These are phyloP conservation scores for Sugiyamaella marilandica DNA, from an alignment of 805 yeast species.

Conservation along the genomic window DNA sequence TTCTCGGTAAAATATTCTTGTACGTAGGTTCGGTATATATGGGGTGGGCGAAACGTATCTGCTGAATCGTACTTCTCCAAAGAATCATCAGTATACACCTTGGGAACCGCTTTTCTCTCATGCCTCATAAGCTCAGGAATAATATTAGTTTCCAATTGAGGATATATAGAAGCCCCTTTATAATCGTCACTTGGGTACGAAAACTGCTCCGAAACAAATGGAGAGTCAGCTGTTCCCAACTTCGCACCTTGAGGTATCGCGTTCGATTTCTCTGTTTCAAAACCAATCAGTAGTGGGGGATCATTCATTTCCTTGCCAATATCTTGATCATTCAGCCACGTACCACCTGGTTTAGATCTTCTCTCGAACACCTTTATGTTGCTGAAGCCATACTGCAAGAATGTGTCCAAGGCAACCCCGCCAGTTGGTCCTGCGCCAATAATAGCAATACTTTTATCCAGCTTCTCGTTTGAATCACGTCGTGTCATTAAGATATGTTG, in stretches of 20 bases:
- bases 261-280: background rate
- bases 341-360: constrained; percentile 12
- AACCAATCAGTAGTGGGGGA: background rate
- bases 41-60: constrained; percentile 12
- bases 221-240: background rate
- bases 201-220: background rate
- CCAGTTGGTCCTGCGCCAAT: constrained; percentile 19
- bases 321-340: constrained; percentile 12
- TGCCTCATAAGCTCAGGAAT: constrained; percentile 15
- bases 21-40: constrained; percentile 7
- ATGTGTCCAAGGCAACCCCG: constrained; percentile 13
- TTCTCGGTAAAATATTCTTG: constrained; percentile 4
- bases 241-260: constrained; percentile 1
- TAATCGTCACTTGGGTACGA: background rate
- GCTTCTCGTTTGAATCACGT: background rate
- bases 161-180: constrained; percentile 11
- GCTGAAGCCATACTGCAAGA: constrained; percentile 14
- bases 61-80: constrained; percentile 7
- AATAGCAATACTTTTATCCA: constrained; percentile 14
- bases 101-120: constrained; percentile 7
- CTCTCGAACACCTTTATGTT: constrained; percentile 16
- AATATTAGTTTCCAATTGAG: constrained; percentile 16
- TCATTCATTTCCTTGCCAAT: background rate
- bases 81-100: background rate
- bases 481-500: too few relatives aligned